These are phyloP conservation scores for Elongisporangium prolatum DNA, from an alignment of 352 stramenopile genomes.

Conservation along the genomic window DNA sequence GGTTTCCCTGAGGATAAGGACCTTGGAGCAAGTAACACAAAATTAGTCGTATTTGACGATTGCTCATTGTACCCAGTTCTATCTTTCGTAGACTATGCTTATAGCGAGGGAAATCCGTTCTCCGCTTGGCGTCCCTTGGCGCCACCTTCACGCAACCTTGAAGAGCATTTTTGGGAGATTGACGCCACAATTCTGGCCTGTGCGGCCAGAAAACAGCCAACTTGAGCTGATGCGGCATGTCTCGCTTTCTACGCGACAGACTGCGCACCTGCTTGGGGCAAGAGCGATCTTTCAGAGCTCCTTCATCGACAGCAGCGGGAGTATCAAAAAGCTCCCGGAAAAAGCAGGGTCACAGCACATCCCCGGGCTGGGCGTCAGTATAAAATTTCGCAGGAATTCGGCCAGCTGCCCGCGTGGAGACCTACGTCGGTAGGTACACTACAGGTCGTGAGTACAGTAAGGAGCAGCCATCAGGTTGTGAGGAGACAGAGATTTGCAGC, in stretches of 20 bases:
- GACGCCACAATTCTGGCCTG: not conserved
- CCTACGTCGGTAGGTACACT: not conserved
- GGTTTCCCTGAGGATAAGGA: not conserved
- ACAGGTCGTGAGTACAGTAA: not conserved
- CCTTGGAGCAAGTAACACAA: not conserved
- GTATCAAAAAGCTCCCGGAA: not conserved
- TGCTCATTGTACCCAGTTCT: not conserved
- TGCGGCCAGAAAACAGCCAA: not conserved
- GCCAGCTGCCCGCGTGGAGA: not conserved
- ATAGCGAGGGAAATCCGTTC: conserved; percentile 11
- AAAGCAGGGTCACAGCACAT: not conserved
- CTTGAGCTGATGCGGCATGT: not conserved
- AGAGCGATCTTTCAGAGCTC: not conserved
- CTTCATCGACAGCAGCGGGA: not conserved
- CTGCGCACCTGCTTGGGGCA: not conserved
- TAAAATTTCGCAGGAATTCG: not conserved
- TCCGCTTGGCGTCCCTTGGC: conserved; percentile 15
- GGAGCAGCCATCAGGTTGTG: not conserved
- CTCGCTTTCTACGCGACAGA: not conserved
- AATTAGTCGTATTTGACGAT: no score
- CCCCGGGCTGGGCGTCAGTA: not conserved
- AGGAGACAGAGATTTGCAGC: not conserved
- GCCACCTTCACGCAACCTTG: conserved; percentile 21
- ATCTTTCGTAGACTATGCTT: not conserved
- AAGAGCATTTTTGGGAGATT: not conserved